Percentiles rank a stretch among this genome's conserved stretches.
phyloP scores from a whole-genome alignment of 2,329 filamentous ascomycete species.

The Pyrenophora graminea region DNA sequence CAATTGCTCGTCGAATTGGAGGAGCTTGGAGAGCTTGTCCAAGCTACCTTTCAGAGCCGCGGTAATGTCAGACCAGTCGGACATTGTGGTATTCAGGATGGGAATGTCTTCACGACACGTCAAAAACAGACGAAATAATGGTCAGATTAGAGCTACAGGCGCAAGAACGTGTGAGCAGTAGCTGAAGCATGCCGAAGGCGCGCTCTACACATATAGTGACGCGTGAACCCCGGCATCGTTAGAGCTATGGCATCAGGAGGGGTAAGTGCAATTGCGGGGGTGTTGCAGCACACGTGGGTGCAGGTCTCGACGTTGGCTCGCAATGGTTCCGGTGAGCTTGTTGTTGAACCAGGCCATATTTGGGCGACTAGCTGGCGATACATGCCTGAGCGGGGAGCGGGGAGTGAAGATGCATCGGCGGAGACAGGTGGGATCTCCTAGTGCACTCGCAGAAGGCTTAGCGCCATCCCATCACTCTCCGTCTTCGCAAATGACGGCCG shows the following conservation, averaged over 20 bases:
- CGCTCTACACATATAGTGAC: slow-evolving; percentile 15
- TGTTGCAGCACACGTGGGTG: slow-evolving; percentile 31
- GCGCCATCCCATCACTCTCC: no score
- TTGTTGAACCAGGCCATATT: slow-evolving; percentile 7
- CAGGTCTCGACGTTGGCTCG: slow-evolving; percentile 18
- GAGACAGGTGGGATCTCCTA: background rate
- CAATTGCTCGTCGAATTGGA: slow-evolving; percentile 41
- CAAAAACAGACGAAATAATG: background rate
- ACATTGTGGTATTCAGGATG: slow-evolving; percentile 22
- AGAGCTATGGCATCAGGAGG: slow-evolving; percentile 34
- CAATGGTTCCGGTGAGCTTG: slow-evolving; percentile 10
- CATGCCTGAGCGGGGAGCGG: slow-evolving; percentile 6
- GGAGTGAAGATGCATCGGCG: background rate
- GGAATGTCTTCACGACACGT: background rate
- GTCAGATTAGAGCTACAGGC: background rate
- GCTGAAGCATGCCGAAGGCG: slow-evolving; percentile 3
- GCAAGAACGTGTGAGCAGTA: background rate
- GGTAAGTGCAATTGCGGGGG: slow-evolving; percentile 37
- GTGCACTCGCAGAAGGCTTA: background rate
- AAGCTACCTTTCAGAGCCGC: slow-evolving; percentile 38
- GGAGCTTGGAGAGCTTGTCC: slow-evolving; percentile 38
- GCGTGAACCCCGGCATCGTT: slow-evolving; percentile 7
- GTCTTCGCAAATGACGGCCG: no score
- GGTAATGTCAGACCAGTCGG: slow-evolving; percentile 42
- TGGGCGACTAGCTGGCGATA: slow-evolving; percentile 11